phyloP scores from a whole-genome alignment of 2,329 filamentous ascomycete genomes.

The Neodidymelliopsis sp. region DNA sequence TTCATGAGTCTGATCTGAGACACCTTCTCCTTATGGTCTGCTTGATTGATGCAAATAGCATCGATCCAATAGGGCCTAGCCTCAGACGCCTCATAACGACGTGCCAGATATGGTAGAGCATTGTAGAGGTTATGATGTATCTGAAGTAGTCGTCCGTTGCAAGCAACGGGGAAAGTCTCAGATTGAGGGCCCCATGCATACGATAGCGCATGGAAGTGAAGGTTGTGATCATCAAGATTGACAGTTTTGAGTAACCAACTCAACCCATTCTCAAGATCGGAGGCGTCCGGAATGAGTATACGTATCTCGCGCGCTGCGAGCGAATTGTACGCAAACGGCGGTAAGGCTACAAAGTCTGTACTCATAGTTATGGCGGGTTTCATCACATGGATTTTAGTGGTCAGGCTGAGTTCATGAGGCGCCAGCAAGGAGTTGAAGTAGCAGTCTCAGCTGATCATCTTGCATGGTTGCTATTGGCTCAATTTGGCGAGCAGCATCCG shows the following conservation, averaged over 20 bases:
- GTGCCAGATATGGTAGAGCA: constrained; percentile 3
- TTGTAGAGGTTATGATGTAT: constrained; percentile 5
- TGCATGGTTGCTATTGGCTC: neutral
- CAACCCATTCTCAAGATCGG: neutral
- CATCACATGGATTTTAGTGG: neutral
- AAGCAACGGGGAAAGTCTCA: neutral
- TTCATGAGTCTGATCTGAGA: constrained; percentile 19
- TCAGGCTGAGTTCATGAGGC: neutral
- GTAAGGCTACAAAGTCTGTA: neutral
- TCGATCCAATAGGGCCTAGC: constrained; percentile 17
- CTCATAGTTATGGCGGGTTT: neutral
- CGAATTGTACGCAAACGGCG: neutral
- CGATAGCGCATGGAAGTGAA: neutral
- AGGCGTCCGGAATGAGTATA: neutral
- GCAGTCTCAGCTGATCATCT: neutral
- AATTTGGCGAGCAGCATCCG: neutral
- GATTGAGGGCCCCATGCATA: constrained; percentile 3
- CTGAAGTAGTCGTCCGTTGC: constrained; percentile 4
- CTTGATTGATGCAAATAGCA: constrained; percentile 24
- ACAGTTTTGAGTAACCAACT: neutral
- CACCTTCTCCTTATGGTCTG: constrained; percentile 14
- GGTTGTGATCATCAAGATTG: neutral
- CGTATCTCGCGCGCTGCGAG: constrained; percentile 3
- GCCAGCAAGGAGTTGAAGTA: neutral
- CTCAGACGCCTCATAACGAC: neutral